Evolutionary conservation across 257 asterid species (phyloP).

Genomic region (Solanum paucissectum): DNA sequence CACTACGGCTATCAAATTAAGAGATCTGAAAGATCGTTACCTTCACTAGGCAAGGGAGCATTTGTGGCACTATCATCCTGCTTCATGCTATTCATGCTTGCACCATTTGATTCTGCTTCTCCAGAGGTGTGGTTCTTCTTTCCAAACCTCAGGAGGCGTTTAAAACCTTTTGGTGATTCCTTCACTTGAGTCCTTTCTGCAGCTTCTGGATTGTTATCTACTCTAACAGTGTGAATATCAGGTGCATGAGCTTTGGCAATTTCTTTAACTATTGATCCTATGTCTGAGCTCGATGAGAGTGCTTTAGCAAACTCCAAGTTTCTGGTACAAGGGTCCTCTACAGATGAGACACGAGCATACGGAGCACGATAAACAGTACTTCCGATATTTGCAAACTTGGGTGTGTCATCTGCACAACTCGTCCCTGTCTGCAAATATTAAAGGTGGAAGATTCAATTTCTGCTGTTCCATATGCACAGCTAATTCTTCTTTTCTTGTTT

Average conservation of each 20-base stretch:
- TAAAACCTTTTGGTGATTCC: slow-evolving; percentile 73
- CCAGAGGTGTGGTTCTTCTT: slow-evolving; percentile 64
- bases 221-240: slow-evolving; percentile 25
- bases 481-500: background rate
- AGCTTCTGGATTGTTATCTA: slow-evolving; percentile 31
- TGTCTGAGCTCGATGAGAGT: slow-evolving; percentile 17
- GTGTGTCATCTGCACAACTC: slow-evolving; percentile 28
- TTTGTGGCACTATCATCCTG: slow-evolving; percentile 25
- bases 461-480: background rate
- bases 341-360: slow-evolving; percentile 56
- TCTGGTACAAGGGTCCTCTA: slow-evolving; percentile 52
- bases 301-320: slow-evolving; percentile 40
- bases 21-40: slow-evolving; percentile 24
- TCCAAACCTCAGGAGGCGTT: slow-evolving; percentile 72
- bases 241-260: slow-evolving; percentile 32
- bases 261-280: slow-evolving; percentile 27
- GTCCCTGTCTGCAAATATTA: slow-evolving; percentile 25
- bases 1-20: background rate
- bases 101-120: slow-evolving; percentile 47
- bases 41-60: slow-evolving; percentile 57
- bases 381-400: slow-evolving; percentile 9
- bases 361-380: slow-evolving; percentile 46
- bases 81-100: slow-evolving; percentile 32
- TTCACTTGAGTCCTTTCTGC: slow-evolving; percentile 41
- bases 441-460: background rate